Conservation (phyloP, 2,329 filamentous ascomycete species). For the Akanthomyces uredinophilus region DNA sequence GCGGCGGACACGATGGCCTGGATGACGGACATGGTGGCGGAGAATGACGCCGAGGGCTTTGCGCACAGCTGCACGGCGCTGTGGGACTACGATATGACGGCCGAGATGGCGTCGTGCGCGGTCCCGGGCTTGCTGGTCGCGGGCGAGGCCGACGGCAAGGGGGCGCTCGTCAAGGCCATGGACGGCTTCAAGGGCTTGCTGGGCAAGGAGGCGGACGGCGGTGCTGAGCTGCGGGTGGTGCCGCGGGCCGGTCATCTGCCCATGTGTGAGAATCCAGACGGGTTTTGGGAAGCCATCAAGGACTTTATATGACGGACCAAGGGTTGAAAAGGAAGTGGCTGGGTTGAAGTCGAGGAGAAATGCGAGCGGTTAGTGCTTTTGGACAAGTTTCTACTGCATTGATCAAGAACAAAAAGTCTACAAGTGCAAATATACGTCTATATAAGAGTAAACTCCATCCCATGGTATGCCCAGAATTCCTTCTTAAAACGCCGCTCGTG, state of each 20-base stretch:
- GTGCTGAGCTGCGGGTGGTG: conserved; percentile 58
- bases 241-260: conserved; percentile 73
- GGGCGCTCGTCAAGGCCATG: conserved; percentile 73
- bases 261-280: conserved; percentile 70
- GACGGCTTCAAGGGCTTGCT: conserved; percentile 60
- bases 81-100: conserved; percentile 64
- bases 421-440: background rate
- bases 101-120: conserved; percentile 45
- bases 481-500: background rate
- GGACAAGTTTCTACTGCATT: background rate
- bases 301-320: conserved; percentile 56
- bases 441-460: background rate
- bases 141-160: conserved; percentile 65
- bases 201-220: conserved; percentile 48
- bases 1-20: conserved; percentile 37
- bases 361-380: no score
- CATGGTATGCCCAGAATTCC: background rate
- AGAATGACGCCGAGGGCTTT: conserved; percentile 67
- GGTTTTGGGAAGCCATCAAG: conserved; percentile 60
- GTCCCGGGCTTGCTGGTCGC: conserved; percentile 66
- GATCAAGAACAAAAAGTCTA: background rate
- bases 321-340: no score
- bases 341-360: no score
- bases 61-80: conserved; percentile 62
- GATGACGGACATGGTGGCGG: conserved; percentile 64